Evolutionary conservation across 768 basidiomycete species (phyloP).

Genomic region (Lactifluus volemus): DNA sequence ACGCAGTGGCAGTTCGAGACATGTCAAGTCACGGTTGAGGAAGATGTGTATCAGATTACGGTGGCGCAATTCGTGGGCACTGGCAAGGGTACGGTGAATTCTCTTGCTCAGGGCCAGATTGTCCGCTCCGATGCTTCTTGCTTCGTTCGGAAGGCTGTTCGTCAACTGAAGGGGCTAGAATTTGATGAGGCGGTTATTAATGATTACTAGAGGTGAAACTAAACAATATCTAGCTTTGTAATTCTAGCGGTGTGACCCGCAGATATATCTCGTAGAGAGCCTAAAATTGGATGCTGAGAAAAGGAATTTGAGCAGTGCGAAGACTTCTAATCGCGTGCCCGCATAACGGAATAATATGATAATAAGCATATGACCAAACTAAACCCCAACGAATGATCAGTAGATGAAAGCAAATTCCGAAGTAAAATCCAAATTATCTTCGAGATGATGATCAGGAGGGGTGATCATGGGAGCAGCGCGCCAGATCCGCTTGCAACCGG

Average conservation of each 20-base stretch:
- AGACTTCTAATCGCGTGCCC: not conserved
- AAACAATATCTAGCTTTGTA: not conserved
- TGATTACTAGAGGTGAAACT: conserved; percentile 3
- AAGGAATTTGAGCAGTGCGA: not conserved
- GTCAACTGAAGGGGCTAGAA: conserved; percentile 12
- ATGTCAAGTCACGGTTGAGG: conserved; percentile 42
- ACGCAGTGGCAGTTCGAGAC: conserved; percentile 62
- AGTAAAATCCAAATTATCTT: conserved; percentile 14
- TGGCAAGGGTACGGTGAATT: conserved; percentile 12
- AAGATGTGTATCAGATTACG: conserved; percentile 55
- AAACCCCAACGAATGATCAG: conserved; percentile 2
- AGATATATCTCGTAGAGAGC: not conserved
- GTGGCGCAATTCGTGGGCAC: conserved; percentile 54
- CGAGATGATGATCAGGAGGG: conserved; percentile 5
- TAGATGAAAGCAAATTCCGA: conserved; percentile 19
- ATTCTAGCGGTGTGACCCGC: not conserved
- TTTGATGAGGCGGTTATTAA: not conserved
- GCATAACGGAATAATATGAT: conserved; percentile 15
- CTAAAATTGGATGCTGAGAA: conserved; percentile 4
- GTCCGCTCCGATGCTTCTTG: conserved; percentile 9
- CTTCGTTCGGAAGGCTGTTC: conserved; percentile 16
- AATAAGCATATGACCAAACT: conserved; percentile 13
- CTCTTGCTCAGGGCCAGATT: conserved; percentile 10
- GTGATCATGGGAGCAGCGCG: conserved; percentile 13
- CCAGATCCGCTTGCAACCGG: conserved; percentile 16